Evolutionary conservation across 768 basidiomycete genomes (phyloP).

Genomic region (Amanita pallidorosea): DNA sequence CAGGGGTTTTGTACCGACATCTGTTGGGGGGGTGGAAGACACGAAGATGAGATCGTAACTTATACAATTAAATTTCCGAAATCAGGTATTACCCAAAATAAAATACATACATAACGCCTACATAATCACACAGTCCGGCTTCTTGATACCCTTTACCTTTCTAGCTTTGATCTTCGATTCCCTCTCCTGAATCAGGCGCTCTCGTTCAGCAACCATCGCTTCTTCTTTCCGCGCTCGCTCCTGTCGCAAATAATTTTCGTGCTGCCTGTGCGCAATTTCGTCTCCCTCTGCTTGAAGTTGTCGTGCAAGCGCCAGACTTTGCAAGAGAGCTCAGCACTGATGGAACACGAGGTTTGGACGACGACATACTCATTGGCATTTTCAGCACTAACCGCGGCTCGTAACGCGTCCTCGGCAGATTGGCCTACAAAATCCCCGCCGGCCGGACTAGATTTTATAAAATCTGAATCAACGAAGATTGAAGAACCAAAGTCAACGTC

Average conservation of each 20-base stretch:
- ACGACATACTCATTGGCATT: constrained; percentile 54
- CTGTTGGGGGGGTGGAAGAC: neutral
- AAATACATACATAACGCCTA: constrained; percentile 15
- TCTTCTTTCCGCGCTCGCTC: constrained; percentile 13
- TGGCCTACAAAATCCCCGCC: constrained; percentile 79
- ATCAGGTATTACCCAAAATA: neutral
- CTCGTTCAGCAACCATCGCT: constrained; percentile 16
- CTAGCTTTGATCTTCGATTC: constrained; percentile 17
- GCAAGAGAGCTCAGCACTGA: constrained; percentile 2
- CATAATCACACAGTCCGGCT: constrained; percentile 50
- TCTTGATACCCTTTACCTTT: constrained; percentile 26
- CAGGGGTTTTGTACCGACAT: neutral
- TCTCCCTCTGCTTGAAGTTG: constrained; percentile 81
- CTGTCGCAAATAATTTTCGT: constrained; percentile 17
- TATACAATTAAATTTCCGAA: neutral
- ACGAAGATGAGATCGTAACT: neutral
- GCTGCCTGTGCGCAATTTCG: constrained; percentile 29
- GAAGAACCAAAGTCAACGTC: constrained; percentile 77
- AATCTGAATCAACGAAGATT: constrained; percentile 68
- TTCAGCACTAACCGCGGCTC: constrained; percentile 28
- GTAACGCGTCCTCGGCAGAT: constrained; percentile 49
- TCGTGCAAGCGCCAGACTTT: constrained; percentile 57
- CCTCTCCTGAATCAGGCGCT: constrained; percentile 16
- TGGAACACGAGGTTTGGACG: neutral
- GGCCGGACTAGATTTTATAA: constrained; percentile 50